A percentile compares a stretch with the other conserved stretches of the same genome.
These are phyloP conservation scores for Didymella pinodella DNA, from an alignment of 2,329 filamentous ascomycete species.

Conservation along the genomic window DNA sequence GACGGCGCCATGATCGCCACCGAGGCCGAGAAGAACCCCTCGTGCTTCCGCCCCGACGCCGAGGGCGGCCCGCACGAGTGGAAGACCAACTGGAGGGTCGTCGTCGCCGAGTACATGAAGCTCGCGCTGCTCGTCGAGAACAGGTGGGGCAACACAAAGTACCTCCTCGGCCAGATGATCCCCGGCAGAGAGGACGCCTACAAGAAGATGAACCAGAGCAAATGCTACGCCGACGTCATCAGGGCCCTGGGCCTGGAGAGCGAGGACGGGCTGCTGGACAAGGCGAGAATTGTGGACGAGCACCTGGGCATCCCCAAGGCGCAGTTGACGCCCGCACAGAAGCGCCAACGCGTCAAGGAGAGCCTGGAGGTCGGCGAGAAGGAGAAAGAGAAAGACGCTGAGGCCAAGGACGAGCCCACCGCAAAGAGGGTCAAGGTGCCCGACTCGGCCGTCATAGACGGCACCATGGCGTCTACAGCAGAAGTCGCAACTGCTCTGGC, in stretches of 20 bases:
- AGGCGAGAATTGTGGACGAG: constrained; percentile 71
- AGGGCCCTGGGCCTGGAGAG: constrained; percentile 70
- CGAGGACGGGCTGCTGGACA: constrained; percentile 68
- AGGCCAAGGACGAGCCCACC: constrained; percentile 26
- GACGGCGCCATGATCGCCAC: constrained; percentile 98
- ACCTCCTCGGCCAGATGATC: constrained; percentile 82
- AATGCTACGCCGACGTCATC: constrained; percentile 75
- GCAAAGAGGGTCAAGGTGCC: constrained; percentile 42
- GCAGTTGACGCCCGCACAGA: constrained; percentile 56
- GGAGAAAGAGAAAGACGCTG: constrained; percentile 17
- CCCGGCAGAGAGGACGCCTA: constrained; percentile 77
- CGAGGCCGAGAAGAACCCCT: constrained; percentile 88
- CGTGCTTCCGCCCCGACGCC: constrained; percentile 75
- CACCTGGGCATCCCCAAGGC: constrained; percentile 66
- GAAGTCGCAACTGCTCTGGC: constrained; percentile 27
- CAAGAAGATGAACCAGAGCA: constrained; percentile 67
- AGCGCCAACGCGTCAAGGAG: constrained; percentile 53
- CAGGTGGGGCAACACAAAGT: constrained; percentile 92
- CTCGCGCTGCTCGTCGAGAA: constrained; percentile 81
- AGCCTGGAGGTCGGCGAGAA: constrained; percentile 17
- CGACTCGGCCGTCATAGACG: constrained; percentile 22
- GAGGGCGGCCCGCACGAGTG: constrained; percentile 67
- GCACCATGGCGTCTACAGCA: constrained; percentile 11
- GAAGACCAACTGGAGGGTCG: constrained; percentile 75
- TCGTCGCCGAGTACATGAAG: constrained; percentile 78